phyloP scores from a whole-genome alignment of 495 filamentous ascomycete species.

The Symbiotaphrina buchneri region DNA sequence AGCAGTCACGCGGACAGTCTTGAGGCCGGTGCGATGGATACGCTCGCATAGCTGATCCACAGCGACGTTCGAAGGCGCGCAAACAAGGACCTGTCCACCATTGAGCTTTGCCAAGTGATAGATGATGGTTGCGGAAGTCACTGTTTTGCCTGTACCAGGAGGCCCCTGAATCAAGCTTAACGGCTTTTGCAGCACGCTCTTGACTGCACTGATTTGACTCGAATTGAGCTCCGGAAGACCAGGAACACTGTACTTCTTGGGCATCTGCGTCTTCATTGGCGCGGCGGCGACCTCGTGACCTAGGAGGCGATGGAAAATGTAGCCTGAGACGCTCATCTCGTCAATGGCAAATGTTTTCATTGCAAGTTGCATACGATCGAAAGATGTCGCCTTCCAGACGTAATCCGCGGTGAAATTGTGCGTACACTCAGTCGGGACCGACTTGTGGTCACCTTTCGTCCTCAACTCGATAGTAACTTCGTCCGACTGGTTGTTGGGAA shows the following conservation, averaged over 20 bases:
- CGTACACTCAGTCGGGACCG: slow-evolving; percentile 90
- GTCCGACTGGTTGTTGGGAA: slow-evolving; percentile 97
- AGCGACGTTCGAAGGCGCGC: slow-evolving; percentile 94
- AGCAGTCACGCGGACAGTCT: slow-evolving; percentile 92
- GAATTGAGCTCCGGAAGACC: slow-evolving; percentile 89
- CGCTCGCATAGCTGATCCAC: slow-evolving; percentile 97
- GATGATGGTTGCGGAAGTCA: slow-evolving; percentile 98
- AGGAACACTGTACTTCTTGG: slow-evolving; percentile 90
- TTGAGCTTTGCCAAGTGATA: slow-evolving; percentile 93
- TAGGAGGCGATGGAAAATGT: slow-evolving; percentile 94
- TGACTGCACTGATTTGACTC: slow-evolving; percentile 92
- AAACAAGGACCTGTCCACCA: slow-evolving; percentile 85
- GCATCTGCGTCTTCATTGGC: slow-evolving; percentile 90
- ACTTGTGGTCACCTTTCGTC: slow-evolving; percentile 76
- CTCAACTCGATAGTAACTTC: slow-evolving; percentile 93
- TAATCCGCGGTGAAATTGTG: slow-evolving; percentile 98
- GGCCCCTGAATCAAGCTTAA: slow-evolving; percentile 93
- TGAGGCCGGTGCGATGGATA: slow-evolving; percentile 83
- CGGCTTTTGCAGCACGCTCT: slow-evolving; percentile 81
- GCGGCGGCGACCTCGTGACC: slow-evolving; percentile 91
- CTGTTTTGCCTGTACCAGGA: slow-evolving; percentile 93
- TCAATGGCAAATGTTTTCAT: slow-evolving; percentile 99
- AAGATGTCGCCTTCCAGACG: slow-evolving; percentile 98
- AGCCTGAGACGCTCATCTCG: slow-evolving; percentile 94
- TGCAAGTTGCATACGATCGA: slow-evolving; percentile 95